phyloP scores from a whole-genome alignment of 2,329 filamentous ascomycete species.

The Aspergillus aculeatus region DNA sequence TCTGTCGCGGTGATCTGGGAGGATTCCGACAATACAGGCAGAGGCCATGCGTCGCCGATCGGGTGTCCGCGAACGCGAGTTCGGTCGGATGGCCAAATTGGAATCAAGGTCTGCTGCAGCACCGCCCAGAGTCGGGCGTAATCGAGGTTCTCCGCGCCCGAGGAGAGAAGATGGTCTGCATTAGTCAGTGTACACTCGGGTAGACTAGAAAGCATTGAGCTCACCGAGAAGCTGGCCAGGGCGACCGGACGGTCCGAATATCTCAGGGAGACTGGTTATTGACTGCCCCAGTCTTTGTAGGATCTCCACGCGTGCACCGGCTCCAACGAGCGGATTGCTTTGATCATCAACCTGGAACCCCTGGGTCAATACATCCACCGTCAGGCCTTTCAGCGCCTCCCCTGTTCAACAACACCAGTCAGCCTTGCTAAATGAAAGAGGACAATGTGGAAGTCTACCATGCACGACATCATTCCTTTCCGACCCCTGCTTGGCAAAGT shows the following conservation, averaged over 20 bases:
- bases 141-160: slow-evolving; percentile 34
- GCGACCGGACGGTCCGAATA: slow-evolving; percentile 47
- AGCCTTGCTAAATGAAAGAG: not conserved
- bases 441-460: not conserved
- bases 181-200: not conserved
- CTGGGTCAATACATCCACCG: slow-evolving; percentile 33
- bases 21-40: slow-evolving; percentile 25
- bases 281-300: slow-evolving; percentile 47
- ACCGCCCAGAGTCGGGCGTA: slow-evolving; percentile 44
- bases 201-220: slow-evolving; percentile 3
- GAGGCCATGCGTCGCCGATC: slow-evolving; percentile 54
- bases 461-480: slow-evolving; percentile 14
- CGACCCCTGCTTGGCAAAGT: slow-evolving; percentile 28
- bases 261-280: slow-evolving; percentile 35
- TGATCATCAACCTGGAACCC: slow-evolving; percentile 47
- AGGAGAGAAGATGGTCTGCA: slow-evolving; percentile 43
- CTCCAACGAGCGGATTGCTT: slow-evolving; percentile 49
- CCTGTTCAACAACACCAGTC: slow-evolving; percentile 2
- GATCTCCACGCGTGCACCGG: slow-evolving; percentile 44
- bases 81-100: slow-evolving; percentile 51
- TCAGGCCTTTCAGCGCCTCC: slow-evolving; percentile 25
- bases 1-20: slow-evolving; percentile 9
- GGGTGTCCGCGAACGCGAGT: slow-evolving; percentile 42
- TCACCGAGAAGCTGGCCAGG: slow-evolving; percentile 52
- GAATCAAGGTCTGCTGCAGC: slow-evolving; percentile 48